Percentiles rank a stretch among this genome's conserved stretches.
Evolutionary conservation across 2,329 filamentous ascomycete species (phyloP).

Genomic region (Hortaea sp.): DNA sequence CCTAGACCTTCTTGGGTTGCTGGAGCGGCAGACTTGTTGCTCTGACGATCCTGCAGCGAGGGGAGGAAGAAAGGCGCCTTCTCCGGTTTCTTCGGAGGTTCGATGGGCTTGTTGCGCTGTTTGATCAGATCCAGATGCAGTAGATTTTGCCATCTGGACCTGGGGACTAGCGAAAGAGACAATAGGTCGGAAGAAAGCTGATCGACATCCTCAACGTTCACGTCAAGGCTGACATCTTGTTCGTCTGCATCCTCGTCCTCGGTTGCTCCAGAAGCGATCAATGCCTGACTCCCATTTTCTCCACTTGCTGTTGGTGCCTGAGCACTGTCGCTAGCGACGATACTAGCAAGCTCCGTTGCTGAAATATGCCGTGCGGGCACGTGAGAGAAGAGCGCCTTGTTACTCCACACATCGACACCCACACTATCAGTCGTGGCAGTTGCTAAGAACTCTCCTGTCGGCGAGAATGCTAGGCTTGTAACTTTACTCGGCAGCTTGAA

Average conservation of each 20-base stretch:
- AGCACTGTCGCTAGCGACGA: conserved; percentile 35
- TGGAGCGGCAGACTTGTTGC: conserved; percentile 5
- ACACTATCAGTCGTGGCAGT: conserved; percentile 73
- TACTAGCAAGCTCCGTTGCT: conserved; percentile 58
- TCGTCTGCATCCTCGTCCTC: conserved; percentile 46
- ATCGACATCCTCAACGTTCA: conserved; percentile 27
- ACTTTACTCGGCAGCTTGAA: conserved; percentile 72
- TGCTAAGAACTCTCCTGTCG: conserved; percentile 87
- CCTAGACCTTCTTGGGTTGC: conserved; percentile 15
- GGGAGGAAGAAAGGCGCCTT: conserved; percentile 95
- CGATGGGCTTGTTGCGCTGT: conserved; percentile 86
- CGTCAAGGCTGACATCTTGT: conserved; percentile 43
- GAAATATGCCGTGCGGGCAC: conserved; percentile 77
- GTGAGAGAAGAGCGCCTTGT: conserved; percentile 81
- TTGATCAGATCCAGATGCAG: conserved; percentile 84
- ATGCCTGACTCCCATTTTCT: conserved; percentile 63
- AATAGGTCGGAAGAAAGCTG: conserved; percentile 66
- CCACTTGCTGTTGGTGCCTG: conserved; percentile 62
- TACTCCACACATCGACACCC: conserved; percentile 93
- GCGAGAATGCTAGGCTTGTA: conserved; percentile 77
- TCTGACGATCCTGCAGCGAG: conserved; percentile 40
- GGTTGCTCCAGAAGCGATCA: conserved; percentile 49
- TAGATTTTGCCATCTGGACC: conserved; percentile 86
- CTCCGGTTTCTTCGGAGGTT: conserved; percentile 82
- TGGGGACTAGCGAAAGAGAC: conserved; percentile 81